phyloP scores from a whole-genome alignment of 2,329 filamentous ascomycete genomes.

The Monilinia fructicola region DNA sequence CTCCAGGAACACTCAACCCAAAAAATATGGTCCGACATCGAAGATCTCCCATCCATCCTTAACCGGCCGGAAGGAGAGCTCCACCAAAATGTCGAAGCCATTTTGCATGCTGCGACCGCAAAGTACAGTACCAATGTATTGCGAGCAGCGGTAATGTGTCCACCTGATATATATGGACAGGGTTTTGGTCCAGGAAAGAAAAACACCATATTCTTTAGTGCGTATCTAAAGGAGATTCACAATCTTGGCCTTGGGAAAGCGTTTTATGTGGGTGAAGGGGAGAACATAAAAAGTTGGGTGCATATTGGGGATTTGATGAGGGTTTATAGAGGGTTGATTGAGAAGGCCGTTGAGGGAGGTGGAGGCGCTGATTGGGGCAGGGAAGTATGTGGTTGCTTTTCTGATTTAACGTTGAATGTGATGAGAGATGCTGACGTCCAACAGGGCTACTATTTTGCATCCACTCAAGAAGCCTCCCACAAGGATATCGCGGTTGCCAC shows the following conservation, averaged over 20 bases:
- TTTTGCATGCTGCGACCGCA: not conserved
- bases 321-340: not conserved
- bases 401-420: not conserved
- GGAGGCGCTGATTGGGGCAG: not conserved
- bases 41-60: not conserved
- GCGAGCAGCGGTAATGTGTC: not conserved
- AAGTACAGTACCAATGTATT: not conserved
- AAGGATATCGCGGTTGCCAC: not conserved
- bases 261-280: not conserved
- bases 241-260: not conserved
- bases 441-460: not conserved
- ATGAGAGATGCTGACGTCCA: not conserved
- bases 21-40: not conserved
- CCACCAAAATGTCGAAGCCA: not conserved
- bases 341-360: not conserved
- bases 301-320: not conserved
- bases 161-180: not conserved
- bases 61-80: not conserved
- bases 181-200: not conserved
- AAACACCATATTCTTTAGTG: not conserved
- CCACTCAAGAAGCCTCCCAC: not conserved
- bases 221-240: not conserved
- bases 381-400: not conserved
- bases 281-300: not conserved
- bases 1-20: not conserved